A percentile compares a stretch with the other conserved stretches of the same genome.
Conservation (phyloP, 768 basidiomycete species). For the Termitomyces sp. region DNA sequence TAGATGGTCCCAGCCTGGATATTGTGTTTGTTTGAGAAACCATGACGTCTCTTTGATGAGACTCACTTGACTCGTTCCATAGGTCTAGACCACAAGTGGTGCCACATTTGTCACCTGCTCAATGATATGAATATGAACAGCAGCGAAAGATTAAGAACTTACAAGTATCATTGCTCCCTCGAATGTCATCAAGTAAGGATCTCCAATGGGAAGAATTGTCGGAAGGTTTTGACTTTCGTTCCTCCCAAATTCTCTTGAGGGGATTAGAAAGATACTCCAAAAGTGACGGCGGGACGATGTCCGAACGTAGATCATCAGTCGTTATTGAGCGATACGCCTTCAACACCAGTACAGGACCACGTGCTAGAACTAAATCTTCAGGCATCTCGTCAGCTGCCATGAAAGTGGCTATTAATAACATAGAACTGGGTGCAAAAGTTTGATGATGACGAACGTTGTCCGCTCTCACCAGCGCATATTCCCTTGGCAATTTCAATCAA, state of each 20-base stretch:
- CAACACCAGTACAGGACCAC: slow-evolving; percentile 8
- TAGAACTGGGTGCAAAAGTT: background rate
- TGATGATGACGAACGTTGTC: background rate
- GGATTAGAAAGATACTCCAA: slow-evolving; percentile 13
- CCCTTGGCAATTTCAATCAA: slow-evolving; percentile 10
- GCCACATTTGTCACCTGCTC: slow-evolving; percentile 14
- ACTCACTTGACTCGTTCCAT: slow-evolving; percentile 16
- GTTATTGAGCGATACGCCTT: slow-evolving; percentile 6
- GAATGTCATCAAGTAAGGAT: slow-evolving; percentile 12
- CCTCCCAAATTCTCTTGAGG: slow-evolving; percentile 12
- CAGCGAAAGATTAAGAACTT: background rate
- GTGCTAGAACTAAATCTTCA: background rate
- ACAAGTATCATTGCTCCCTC: slow-evolving; percentile 11
- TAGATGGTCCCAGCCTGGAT: slow-evolving; percentile 15
- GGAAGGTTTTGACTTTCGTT: slow-evolving; percentile 15
- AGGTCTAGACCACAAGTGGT: slow-evolving; percentile 9
- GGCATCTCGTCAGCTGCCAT: background rate
- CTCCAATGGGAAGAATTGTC: slow-evolving; percentile 12
- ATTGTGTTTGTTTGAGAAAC: background rate
- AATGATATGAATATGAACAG: background rate
- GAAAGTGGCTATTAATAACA: background rate
- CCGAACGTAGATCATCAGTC: background rate
- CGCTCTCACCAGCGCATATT: background rate
- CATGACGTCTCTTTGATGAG: background rate
- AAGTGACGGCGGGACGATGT: background rate